Conservation (phyloP, 2,329 filamentous ascomycete genomes). For the Hymenoscyphus albidus region DNA sequence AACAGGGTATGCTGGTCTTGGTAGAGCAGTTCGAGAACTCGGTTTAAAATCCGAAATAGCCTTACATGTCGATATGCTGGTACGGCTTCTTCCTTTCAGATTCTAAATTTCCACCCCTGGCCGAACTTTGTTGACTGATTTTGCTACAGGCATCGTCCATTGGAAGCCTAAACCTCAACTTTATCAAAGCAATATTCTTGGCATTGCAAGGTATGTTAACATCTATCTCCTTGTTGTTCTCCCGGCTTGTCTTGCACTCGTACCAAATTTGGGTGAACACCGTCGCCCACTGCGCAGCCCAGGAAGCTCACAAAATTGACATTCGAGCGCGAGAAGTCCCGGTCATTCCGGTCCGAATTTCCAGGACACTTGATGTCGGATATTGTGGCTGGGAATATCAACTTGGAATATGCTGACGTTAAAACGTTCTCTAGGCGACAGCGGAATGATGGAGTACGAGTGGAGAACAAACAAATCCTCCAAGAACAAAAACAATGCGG, state of each 20-base stretch:
- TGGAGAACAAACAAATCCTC: slow-evolving; percentile 34
- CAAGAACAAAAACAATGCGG: slow-evolving; percentile 18
- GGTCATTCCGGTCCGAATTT: background rate
- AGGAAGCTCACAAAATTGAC: background rate
- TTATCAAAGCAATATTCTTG: slow-evolving; percentile 57
- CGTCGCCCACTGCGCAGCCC: background rate
- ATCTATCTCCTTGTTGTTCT: background rate
- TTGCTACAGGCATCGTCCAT: slow-evolving; percentile 67
- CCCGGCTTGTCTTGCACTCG: background rate
- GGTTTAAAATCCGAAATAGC: slow-evolving; percentile 52
- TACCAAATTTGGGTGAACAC: slow-evolving; percentile 5
- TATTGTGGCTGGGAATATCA: background rate
- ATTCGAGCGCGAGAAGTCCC: background rate
- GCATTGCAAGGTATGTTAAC: slow-evolving; percentile 49
- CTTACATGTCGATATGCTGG: slow-evolving; percentile 70
- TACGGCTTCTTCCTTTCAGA: slow-evolving; percentile 38
- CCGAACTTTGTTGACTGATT: slow-evolving; percentile 15
- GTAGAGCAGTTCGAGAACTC: slow-evolving; percentile 60
- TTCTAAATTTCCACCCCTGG: slow-evolving; percentile 3
- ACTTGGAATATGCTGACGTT: background rate
- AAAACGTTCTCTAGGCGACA: slow-evolving; percentile 38
- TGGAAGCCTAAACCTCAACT: slow-evolving; percentile 66
- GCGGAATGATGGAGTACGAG: slow-evolving; percentile 42
- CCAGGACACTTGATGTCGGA: slow-evolving; percentile 11
- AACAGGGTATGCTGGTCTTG: slow-evolving; percentile 73